Evolutionary conservation across 75 land plant species (phyloP).

Genomic region (Sequoia sempervirens): DNA sequence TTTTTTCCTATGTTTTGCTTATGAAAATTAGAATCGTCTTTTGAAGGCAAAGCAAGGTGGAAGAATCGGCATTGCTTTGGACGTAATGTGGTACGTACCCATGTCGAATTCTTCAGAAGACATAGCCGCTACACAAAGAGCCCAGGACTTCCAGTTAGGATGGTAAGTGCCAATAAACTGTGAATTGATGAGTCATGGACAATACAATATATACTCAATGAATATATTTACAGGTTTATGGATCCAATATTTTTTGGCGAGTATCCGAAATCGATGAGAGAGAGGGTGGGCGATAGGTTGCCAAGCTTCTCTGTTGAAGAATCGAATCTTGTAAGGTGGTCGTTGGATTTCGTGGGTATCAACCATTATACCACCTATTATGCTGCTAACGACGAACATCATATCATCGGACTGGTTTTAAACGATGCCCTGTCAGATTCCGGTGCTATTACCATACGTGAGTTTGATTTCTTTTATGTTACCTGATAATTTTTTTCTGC

Average conservation of each 20-base stretch:
- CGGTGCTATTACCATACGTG: constrained; percentile 44
- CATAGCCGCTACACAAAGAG: constrained; percentile 40
- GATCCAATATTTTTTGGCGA: constrained; percentile 72
- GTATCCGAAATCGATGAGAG: constrained; percentile 62
- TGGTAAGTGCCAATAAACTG: constrained; percentile 21
- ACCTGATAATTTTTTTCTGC: too few relatives aligned
- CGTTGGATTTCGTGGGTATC: constrained; percentile 72
- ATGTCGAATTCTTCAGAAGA: constrained; percentile 30
- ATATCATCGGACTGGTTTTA: constrained; percentile 23
- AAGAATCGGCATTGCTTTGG: constrained; percentile 45
- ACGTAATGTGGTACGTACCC: constrained; percentile 48
- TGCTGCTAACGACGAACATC: constrained; percentile 24
- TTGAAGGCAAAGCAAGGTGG: constrained; percentile 41
- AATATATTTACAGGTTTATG: constrained; percentile 44
- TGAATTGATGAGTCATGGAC: too few relatives aligned
- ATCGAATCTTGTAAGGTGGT: constrained; percentile 40
- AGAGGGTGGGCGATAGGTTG: constrained; percentile 47
- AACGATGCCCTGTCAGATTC: constrained; percentile 46
- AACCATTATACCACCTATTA: constrained; percentile 77
- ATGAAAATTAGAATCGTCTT: neutral
- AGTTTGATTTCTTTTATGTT: constrained; percentile 5
- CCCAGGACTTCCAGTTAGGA: constrained; percentile 26
- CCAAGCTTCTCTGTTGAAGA: constrained; percentile 49
- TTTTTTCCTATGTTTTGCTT: too few relatives aligned
- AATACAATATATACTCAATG: too few relatives aligned